These are phyloP conservation scores for Saccharomyces jurei DNA, from an alignment of 805 yeast species.

Conservation along the genomic window DNA sequence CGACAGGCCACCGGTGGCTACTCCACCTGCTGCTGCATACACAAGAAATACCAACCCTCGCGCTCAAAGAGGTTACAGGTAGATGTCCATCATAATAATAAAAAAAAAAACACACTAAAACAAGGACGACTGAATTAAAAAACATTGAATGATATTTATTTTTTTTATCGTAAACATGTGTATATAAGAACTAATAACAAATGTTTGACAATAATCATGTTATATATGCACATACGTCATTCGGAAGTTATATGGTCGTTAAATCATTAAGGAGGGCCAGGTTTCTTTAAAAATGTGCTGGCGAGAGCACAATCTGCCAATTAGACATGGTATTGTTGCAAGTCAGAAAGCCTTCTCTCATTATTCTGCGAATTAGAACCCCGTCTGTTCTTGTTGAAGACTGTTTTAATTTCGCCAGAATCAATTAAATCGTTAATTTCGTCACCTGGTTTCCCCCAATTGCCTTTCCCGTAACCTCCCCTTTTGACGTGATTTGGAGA, in stretches of 20 bases:
- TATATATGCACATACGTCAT: neutral
- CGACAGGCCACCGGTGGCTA: neutral
- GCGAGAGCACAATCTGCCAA: neutral
- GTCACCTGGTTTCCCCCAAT: conserved; percentile 82
- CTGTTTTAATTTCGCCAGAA: conserved; percentile 46
- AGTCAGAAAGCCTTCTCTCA: conserved; percentile 34
- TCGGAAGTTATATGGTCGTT: neutral
- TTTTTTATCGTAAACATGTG: neutral
- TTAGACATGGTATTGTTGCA: conserved; percentile 20
- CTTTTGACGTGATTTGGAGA: conserved; percentile 75
- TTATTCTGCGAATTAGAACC: conserved; percentile 42
- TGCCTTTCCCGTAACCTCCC: conserved; percentile 76
- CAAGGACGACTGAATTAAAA: neutral
- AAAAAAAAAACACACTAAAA: no score
- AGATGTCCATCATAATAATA: no score
- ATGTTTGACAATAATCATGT: neutral
- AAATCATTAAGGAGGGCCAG: neutral
- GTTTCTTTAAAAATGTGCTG: neutral
- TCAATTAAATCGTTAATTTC: conserved; percentile 59
- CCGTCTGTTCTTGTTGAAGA: conserved; percentile 40
- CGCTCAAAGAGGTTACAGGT: neutral
- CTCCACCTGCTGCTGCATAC: neutral
- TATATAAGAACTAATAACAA: neutral
- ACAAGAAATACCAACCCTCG: neutral
- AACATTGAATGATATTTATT: neutral